Evolutionary conservation across 2,329 filamentous ascomycete species (phyloP).

Genomic region (Botrytis tulipae): DNA sequence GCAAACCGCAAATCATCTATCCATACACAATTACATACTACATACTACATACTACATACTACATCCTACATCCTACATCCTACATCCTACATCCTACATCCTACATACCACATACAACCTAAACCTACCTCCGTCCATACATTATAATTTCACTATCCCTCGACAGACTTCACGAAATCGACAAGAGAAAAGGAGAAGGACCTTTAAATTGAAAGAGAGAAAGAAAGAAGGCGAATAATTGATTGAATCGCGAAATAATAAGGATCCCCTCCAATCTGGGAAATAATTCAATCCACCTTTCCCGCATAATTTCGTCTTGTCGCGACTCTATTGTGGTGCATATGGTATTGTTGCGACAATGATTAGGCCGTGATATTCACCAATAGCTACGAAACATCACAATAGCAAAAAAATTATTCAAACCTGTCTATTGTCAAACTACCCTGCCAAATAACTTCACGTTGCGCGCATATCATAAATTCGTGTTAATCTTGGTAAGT

Average conservation of each 20-base stretch:
- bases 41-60: not conserved
- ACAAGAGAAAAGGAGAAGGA: not conserved
- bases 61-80: not conserved
- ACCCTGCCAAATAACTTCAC: not conserved
- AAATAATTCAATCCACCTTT: slow-evolving; percentile 5
- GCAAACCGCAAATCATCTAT: not conserved
- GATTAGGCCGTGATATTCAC: slow-evolving; percentile 30
- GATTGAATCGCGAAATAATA: not conserved
- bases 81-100: not conserved
- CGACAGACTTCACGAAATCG: not conserved
- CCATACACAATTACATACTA: not conserved
- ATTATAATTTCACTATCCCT: not conserved
- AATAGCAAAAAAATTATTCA: slow-evolving; percentile 7
- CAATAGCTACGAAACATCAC: slow-evolving; percentile 23
- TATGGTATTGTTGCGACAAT: slow-evolving; percentile 32
- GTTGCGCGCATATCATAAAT: slow-evolving; percentile 4
- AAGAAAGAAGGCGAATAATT: not conserved
- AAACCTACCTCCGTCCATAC: not conserved
- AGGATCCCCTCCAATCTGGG: not conserved
- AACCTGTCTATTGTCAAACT: slow-evolving; percentile 2
- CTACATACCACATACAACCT: not conserved
- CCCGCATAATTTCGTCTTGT: slow-evolving; percentile 5
- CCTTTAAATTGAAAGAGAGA: not conserved
- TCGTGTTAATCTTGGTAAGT: not conserved
- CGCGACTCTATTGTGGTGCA: slow-evolving; percentile 20